Evolutionary conservation across 768 basidiomycete species (phyloP).

Genomic region (Tremella mesenterica): DNA sequence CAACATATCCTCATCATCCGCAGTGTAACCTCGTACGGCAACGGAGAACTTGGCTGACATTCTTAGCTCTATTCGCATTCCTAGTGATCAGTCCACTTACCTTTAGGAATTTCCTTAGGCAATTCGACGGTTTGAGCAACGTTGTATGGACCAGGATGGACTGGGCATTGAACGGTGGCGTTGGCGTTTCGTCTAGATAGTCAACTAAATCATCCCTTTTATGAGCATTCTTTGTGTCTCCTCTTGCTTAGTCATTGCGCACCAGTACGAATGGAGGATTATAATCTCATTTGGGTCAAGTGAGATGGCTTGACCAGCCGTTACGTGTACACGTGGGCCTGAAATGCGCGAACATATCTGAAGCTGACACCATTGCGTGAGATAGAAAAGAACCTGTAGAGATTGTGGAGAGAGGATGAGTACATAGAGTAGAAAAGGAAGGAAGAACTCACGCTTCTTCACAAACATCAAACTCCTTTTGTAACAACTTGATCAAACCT

Average conservation of each 20-base stretch:
- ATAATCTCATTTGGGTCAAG: no score
- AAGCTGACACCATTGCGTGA: no score
- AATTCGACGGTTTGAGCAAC: constrained; percentile 74
- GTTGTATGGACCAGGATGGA: constrained; percentile 60
- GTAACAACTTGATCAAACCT: constrained; percentile 81
- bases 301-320: no score
- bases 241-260: no score
- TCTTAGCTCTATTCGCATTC: not conserved
- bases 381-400: no score
- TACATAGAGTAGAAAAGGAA: not conserved
- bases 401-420: not conserved
- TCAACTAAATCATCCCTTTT: not conserved
- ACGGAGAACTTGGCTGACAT: constrained; percentile 75
- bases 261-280: no score
- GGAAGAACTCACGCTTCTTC: constrained; percentile 72
- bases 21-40: constrained; percentile 60
- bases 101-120: constrained; percentile 84
- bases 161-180: constrained; percentile 72
- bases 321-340: no score
- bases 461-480: constrained; percentile 78
- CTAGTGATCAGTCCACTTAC: constrained; percentile 29
- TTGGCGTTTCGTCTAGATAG: constrained; percentile 60
- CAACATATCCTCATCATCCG: constrained; percentile 62
- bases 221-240: no score
- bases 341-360: no score